Percentiles rank a stretch among this genome's conserved stretches.
These are phyloP conservation scores for Candida ovalis DNA, from an alignment of 805 yeast genomes.

Conservation along the genomic window DNA sequence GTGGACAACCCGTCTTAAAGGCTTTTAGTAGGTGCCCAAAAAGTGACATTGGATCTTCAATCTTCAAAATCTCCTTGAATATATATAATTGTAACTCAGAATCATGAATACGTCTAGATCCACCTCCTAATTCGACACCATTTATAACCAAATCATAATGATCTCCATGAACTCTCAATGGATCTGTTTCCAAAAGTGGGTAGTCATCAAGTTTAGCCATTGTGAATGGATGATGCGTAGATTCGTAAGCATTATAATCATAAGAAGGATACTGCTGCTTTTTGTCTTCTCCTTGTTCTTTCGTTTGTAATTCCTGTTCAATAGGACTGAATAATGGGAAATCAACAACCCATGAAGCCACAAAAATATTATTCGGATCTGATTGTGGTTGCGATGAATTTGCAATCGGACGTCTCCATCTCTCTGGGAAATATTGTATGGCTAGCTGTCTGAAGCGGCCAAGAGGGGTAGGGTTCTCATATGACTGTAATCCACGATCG, in stretches of 20 bases:
- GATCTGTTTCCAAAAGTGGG: slow-evolving; percentile 46
- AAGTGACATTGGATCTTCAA: slow-evolving; percentile 52
- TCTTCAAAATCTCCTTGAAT: slow-evolving; percentile 58
- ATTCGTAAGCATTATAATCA: slow-evolving; percentile 41
- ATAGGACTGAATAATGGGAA: slow-evolving; percentile 88
- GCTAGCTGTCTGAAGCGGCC: slow-evolving; percentile 82
- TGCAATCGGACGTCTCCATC: slow-evolving; percentile 41
- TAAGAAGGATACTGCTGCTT: slow-evolving; percentile 56
- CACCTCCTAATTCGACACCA: slow-evolving; percentile 97
- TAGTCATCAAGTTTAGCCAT: slow-evolving; percentile 79
- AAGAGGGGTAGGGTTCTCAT: slow-evolving; percentile 93
- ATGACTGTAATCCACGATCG: slow-evolving; percentile 65
- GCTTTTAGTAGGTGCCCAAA: slow-evolving; percentile 88
- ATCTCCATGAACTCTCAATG: slow-evolving; percentile 72
- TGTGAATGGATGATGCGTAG: slow-evolving; percentile 98
- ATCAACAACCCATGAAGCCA: slow-evolving; percentile 82
- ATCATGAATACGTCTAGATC: slow-evolving; percentile 93
- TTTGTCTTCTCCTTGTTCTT: slow-evolving; percentile 9
- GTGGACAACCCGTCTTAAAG: slow-evolving; percentile 90
- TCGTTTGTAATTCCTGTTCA: slow-evolving; percentile 31
- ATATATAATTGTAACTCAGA: slow-evolving; percentile 70
- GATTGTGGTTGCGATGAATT: slow-evolving; percentile 14
- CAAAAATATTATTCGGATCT: slow-evolving; percentile 38
- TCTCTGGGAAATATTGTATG: slow-evolving; percentile 47
- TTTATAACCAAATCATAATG: slow-evolving; percentile 93